Base-by-base conservation (phyloP, 1,284 basidiomycete species). In the Apiotrichum gracile region DNA sequence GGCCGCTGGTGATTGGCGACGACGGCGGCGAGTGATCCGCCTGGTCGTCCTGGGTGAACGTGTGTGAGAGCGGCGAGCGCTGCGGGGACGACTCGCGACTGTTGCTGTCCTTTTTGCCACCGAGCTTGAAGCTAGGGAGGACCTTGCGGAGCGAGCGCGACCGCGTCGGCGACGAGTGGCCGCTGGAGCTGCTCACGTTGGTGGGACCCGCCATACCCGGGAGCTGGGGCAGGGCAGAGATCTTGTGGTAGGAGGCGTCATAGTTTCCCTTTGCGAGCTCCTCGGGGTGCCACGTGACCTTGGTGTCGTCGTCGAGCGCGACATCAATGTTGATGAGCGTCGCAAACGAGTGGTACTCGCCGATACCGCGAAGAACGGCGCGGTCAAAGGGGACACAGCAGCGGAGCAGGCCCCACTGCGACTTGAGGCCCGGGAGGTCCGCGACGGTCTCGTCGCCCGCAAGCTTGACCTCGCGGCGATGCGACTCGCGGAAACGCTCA, bases 371-470 rank as follows among this genome's bases (percentile, higher is more conserved):
- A 34, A 71, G 61, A 2, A 59, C 60, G 31, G 84, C 77, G 29
- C 78, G 76, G 51, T 78, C 75, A 6, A 85, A 73, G 1, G 84
- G 83, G 27, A 83, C 77, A 58, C 79, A 81, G 54, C 82, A 75
- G 17, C 82, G 71, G 49, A 85, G 73, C 45, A 82, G 80, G 13
- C 77, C 64, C 61, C 70, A 73, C 5, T 77, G 76, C 21, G 72
- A 70, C 10, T 41, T 47, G 25, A 76, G 75, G 4, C 70, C 65
- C 1, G 24, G 31, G 5, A 19, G 22, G 21, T 40, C 24, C 19
- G 47, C 44, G n/a, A 48, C 37, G 10, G 47, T 35, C 13, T 26
- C 26, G 25, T 19, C 5, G 19, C 47, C 43, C 19, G 44, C 44
- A 12, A 31, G n/a, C n/a, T n/a, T 25, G 5, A 21, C 26, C 19